These are phyloP conservation scores for Rhodomyrtus tomentosa DNA, from an alignment of 345 rosid species.

Conservation along the genomic window DNA sequence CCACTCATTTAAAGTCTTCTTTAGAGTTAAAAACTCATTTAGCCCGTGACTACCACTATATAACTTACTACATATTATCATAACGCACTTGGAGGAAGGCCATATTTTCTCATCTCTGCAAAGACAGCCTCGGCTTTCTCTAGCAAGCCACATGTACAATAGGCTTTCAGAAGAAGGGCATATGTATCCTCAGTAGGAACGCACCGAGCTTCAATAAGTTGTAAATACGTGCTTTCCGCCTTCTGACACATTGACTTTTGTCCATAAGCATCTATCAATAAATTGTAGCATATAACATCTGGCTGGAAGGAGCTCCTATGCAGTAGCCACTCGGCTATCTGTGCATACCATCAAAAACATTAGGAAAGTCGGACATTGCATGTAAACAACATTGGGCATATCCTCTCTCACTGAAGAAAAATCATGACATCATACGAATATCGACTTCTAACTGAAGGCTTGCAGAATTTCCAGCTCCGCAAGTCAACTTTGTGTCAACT, in stretches of 20 bases:
- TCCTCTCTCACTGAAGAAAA: not conserved
- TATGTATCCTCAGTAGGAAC: conserved; percentile 87
- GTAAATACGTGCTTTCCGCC: conserved; percentile 58
- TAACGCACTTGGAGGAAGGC: conserved; percentile 68
- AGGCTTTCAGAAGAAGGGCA: conserved; percentile 74
- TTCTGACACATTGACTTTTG: conserved; percentile 48
- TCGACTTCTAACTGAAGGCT: not conserved
- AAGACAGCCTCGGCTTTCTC: conserved; percentile 71
- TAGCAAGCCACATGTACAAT: conserved; percentile 44
- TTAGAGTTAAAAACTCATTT: not conserved
- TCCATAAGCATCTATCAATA: conserved; percentile 87
- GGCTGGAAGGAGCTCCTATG: conserved; percentile 69
- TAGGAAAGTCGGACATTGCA: not conserved
- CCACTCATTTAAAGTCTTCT: not conserved
- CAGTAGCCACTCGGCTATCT: conserved; percentile 87
- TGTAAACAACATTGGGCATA: not conserved
- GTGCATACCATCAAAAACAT: not conserved
- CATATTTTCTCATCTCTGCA: conserved; percentile 63
- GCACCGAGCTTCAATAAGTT: conserved; percentile 66
- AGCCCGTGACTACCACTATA: not conserved
- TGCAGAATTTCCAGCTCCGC: not conserved
- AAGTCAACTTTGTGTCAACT: not conserved
- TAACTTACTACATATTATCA: not conserved
- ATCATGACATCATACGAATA: not conserved
- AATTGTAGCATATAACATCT: conserved; percentile 79